Percentiles rank a stretch among this genome's conserved stretches.
These are phyloP conservation scores for Fomitopsis serialis DNA, from an alignment of 768 basidiomycete species.

Conservation along the genomic window DNA sequence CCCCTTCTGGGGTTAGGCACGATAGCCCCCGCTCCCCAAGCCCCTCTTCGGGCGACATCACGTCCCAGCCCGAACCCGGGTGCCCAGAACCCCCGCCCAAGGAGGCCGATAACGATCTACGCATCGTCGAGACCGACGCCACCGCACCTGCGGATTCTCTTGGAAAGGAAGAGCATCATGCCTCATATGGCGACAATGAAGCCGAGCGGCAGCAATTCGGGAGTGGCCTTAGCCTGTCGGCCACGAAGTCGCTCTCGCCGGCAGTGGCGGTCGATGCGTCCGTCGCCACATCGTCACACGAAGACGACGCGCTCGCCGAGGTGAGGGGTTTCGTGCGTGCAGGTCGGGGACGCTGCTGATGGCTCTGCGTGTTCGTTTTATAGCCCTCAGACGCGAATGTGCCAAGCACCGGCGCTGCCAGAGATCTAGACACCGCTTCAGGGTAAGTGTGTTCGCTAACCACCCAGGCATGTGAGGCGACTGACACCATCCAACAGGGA, in stretches of 20 bases:
- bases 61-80: too few relatives aligned
- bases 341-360: neutral
- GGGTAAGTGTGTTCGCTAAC: neutral
- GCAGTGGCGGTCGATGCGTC: neutral
- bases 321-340: neutral
- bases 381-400: neutral
- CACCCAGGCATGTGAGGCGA: neutral
- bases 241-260: neutral
- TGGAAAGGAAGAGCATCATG: neutral
- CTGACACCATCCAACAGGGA: neutral
- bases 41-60: neutral
- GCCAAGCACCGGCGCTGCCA: neutral
- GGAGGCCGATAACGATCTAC: slow-evolving; percentile 1
- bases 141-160: neutral
- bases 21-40: neutral
- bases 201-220: neutral
- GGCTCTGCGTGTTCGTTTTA: neutral
- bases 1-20: neutral
- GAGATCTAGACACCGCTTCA: neutral
- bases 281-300: neutral
- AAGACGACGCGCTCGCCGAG: neutral
- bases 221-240: neutral
- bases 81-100: neutral
- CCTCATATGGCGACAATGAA: neutral
- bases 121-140: neutral